Evolutionary conservation across 2,329 filamentous ascomycete genomes (phyloP), one percentile per base, ranked within the genome.

Genomic region (Talaromyces sp.): DNA sequence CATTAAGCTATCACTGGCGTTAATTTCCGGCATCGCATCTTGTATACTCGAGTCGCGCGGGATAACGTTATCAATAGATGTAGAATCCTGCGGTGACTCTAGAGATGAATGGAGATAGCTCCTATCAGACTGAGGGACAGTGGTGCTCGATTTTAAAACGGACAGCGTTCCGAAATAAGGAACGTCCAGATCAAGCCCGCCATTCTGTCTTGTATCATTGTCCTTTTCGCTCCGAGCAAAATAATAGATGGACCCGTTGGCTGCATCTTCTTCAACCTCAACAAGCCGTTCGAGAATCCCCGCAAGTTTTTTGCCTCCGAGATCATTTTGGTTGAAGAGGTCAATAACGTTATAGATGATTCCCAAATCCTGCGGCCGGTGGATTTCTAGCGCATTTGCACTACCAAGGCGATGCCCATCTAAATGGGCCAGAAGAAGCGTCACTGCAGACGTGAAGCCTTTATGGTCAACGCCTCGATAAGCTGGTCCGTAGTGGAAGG

Each of bases 391-490:
- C 4, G 8, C 10, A 30, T 49, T 57, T 19, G 19, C 62, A 19
- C 28, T 62, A 4, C 42, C 39, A 7, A 58, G 47, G 19, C 55
- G 53, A 47, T 68, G 66, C 15, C 63, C 57, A 28, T 64, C 17
- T 3, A 70, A 53, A 58, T 70, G 65, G n/a, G 59, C 59, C 22
- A 69, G 55, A 10, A 70, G 64, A 11, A 69, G 62, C 10, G 62
- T 58, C 1, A 64, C 49, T 19, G 62, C 61, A n/a, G 59, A 58
- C 4, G 57, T 52, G 32, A 64, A 67, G 32, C 59, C 63, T 42
- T 70, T 70, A 11, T 67, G 64, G 47, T 67, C 68, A 19, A 64
- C 27, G 3, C 60, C 67, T 15, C 65, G 60, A 49, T 66, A 68
- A 39, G 66, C 62, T n/a, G 55, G 51, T 15, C 63, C 63, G 25